Evolutionary conservation across 257 asterid species (phyloP).

Genomic region (Cynanchum wilfordii): DNA sequence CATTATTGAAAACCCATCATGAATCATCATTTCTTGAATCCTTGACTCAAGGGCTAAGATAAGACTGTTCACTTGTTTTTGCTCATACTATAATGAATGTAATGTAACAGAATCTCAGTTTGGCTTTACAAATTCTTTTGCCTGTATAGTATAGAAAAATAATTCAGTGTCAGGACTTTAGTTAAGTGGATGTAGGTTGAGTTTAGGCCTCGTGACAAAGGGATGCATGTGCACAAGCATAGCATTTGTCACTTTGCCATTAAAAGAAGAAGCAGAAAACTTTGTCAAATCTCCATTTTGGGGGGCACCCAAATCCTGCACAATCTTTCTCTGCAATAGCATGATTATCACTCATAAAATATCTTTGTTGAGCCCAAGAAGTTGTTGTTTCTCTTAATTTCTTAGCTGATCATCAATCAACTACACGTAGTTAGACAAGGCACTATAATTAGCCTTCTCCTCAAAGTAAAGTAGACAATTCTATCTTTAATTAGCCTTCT

Average conservation of each 20-base stretch:
- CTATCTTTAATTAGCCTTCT: no score
- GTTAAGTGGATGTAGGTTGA: neutral
- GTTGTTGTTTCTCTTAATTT: neutral
- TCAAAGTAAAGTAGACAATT: neutral
- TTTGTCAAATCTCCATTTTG: neutral
- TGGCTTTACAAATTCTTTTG: neutral
- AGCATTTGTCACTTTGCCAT: neutral
- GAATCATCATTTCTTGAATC: neutral
- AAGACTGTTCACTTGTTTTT: no score
- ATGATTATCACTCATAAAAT: neutral
- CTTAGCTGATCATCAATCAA: neutral
- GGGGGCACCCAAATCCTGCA: neutral
- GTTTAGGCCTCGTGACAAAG: conserved; percentile 1
- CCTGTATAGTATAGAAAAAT: neutral
- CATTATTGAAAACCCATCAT: neutral
- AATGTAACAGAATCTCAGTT: neutral
- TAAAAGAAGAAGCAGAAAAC: neutral
- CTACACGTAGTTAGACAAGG: neutral
- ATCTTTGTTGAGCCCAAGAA: neutral
- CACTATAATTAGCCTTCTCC: neutral
- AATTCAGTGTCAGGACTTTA: neutral
- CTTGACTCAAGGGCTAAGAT: neutral
- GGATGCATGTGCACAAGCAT: conserved; percentile 1
- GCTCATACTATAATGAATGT: neutral
- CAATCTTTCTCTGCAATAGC: neutral